These are phyloP conservation scores for Jaenimonas drosophilae DNA, from an alignment of 208 protist species.

Conservation along the genomic window DNA sequence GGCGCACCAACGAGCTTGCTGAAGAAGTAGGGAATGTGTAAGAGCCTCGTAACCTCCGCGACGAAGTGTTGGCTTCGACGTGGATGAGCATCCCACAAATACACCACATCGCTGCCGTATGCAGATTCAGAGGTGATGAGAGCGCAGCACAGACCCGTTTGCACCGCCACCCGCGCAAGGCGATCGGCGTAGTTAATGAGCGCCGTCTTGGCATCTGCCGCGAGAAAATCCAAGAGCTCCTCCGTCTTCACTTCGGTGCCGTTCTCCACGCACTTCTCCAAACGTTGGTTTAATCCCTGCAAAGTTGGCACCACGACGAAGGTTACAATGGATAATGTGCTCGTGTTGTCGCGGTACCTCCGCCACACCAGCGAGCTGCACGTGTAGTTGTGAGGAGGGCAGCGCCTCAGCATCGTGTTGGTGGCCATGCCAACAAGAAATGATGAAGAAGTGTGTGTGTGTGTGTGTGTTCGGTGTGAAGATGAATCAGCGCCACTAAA, in stretches of 20 bases:
- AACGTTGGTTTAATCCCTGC: constrained; percentile 25
- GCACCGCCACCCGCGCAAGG: constrained; percentile 36
- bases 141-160: constrained; percentile 34
- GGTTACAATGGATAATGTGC: constrained; percentile 28
- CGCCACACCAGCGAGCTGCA: constrained; percentile 24
- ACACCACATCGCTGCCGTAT: constrained; percentile 43
- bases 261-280: constrained; percentile 49
- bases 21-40: constrained; percentile 53
- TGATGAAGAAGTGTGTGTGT: too few species aligned
- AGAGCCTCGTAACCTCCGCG: constrained; percentile 18
- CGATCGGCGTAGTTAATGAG: constrained; percentile 36
- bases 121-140: constrained; percentile 26
- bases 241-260: constrained; percentile 44
- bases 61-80: constrained; percentile 58
- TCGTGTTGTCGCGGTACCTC: constrained; percentile 57
- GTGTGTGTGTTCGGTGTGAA: too few species aligned
- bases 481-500: too few species aligned
- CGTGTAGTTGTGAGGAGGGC: constrained; percentile 43
- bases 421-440: too few species aligned
- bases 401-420: too few species aligned
- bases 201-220: constrained; percentile 8
- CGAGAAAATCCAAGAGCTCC: constrained; percentile 39
- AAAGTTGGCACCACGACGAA: constrained; percentile 51
- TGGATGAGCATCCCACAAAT: constrained; percentile 71
- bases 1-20: constrained; percentile 32